Base-by-base conservation (phyloP, 306 rosid genomes). In the Quercus agrifolia region DNA sequence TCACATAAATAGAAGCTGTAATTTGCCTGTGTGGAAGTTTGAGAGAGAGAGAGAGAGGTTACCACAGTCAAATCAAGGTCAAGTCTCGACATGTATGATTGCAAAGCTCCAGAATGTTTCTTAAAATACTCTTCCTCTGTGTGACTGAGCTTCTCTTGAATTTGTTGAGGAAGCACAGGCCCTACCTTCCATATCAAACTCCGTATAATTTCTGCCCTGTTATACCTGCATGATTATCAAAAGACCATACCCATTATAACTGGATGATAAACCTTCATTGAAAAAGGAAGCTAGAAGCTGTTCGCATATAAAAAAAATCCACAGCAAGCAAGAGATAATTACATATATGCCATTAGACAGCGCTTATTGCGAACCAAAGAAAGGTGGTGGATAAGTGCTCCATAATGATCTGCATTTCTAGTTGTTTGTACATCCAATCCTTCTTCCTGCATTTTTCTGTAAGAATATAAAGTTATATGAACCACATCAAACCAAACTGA, bases 321-420 rank as follows among this genome's bases (percentile, higher is more conserved):
- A 49, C 21, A 20, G 15, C 12, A 59, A 78, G 62, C 41, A 82
- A 80, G 59, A 58, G 52, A 71, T 38, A 76, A 82, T 86, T 82
- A 91, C 99, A 87, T 66, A 76, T 90, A 92, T 63, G 99, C 93
- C 91, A 90, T 84, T 52, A 94, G 85, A 81, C 97, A 91, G 73
- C 95, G 97, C 78, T 94, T 94, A 80, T 94, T 92, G 63, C 97
- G 92, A 80, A 87, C 94, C 80, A 94, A 75, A 77, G 99, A 64
- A 71, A 94, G 93, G 88, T 92, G 99, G 77, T 92, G 99, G 81
- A 91, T 80, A 66, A 94, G 97, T 6, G 97, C 89, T 31, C 97
- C 99, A 20, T 81, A 88, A 76, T 94, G 97, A 63, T 94, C 99
- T 46, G 91, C 87, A 80, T 91, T 91, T 87, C 87, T 92, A 55